Evolutionary conservation across 192 early-diverging fungal genomes (phyloP), one percentile per base, ranked within the genome.

Genomic region (Umbelopsis sp.): DNA sequence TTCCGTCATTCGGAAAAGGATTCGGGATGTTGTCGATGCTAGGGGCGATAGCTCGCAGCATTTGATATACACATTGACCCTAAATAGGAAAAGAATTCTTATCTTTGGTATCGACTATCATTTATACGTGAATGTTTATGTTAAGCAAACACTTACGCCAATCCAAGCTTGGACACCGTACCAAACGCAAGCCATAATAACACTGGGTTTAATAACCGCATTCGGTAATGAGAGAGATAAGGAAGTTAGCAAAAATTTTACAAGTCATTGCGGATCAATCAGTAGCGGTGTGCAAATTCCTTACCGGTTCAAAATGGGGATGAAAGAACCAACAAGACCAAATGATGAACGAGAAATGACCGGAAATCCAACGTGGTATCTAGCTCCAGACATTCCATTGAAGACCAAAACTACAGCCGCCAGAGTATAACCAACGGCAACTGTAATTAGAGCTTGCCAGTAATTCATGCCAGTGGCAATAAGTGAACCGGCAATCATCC

Each of bases 151-250:
- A 47, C 46, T 66, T 46, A 49, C 70, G n/a, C 70, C 70, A 65
- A 71, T 71, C 70, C 70, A 71, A 11, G 58, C 46, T 46, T 71
- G 70, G 25, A 71, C 70, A 25, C 70, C 61, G 48, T 71, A 71
- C 70, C 70, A 71, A 3, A 71, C 70, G 13, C 65, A 66, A 1
- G 65, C 65, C 65, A 66, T 66, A 22, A 61, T 61, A 35, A 61
- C 55, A 4, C 55, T 61, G 25, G 12, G 1, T 2, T 30, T 4
- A n/a, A 4, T 33, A 1, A 12, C 55, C 55, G 16, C 12, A 61
- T 35, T 35, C 18, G n/a, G 55, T 11, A 61, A 35, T 23, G 11
- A 3, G 15, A 61, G 5, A 35, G 55, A 61, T 61, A 61, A 61
- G 55, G 1, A 18, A 52, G 21, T 25, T 52, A 22, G n/a, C 8